phyloP scores from a whole-genome alignment of 352 stramenopile species.

The Pythium periplocum region DNA sequence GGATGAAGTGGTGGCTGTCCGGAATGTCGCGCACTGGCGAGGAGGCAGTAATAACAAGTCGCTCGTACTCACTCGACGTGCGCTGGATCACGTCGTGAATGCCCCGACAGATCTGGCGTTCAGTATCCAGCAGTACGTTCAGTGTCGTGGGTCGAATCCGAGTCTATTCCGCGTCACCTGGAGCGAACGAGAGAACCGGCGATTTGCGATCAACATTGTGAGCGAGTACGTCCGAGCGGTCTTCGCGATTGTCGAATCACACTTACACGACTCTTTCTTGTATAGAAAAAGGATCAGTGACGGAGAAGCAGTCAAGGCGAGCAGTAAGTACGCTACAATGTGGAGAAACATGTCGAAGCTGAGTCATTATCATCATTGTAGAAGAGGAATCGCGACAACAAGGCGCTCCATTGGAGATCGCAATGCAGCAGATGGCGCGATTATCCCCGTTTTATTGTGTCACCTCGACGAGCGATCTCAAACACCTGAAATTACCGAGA shows the following conservation, averaged over 20 bases:
- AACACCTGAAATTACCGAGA: conserved; percentile 33
- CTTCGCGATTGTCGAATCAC: too few relatives aligned
- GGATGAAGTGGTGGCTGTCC: conserved; percentile 51
- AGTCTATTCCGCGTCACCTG: conserved; percentile 73
- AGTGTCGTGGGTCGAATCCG: conserved; percentile 54
- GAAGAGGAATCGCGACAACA: conserved; percentile 3
- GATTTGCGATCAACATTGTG: conserved; percentile 67
- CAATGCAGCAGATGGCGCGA: conserved; percentile 13
- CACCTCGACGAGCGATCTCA: conserved; percentile 21
- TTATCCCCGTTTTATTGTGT: conserved; percentile 21
- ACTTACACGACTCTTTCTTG: too few relatives aligned
- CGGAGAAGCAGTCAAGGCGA: background rate
- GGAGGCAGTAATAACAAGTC: conserved; percentile 42
- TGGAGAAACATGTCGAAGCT: too few relatives aligned
- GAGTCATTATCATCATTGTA: background rate
- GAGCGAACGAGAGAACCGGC: conserved; percentile 40
- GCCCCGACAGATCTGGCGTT: conserved; percentile 50
- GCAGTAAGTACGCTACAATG: too few relatives aligned
- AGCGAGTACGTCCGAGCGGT: conserved; percentile 41
- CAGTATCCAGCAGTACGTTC: conserved; percentile 66
- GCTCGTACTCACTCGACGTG: conserved; percentile 47
- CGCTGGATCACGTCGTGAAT: conserved; percentile 53
- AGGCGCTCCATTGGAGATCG: conserved; percentile 16
- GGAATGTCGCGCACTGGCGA: conserved; percentile 48
- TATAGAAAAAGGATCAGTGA: conserved; percentile 16